These are phyloP conservation scores for Alternaria gansuensis DNA, from an alignment of 2,329 filamentous ascomycete genomes.

Conservation along the genomic window DNA sequence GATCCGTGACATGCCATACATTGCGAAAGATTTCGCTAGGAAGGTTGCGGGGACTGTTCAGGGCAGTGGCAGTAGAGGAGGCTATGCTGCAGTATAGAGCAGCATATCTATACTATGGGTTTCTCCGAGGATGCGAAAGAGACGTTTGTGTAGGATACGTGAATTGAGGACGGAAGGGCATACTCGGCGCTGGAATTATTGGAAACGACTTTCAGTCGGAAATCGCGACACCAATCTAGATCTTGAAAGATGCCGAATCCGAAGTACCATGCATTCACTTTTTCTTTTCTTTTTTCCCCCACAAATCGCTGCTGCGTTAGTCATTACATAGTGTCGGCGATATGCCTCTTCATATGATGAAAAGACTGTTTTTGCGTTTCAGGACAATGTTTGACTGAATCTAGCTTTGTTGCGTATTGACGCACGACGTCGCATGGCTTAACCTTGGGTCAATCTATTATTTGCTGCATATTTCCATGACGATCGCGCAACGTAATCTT, in stretches of 20 bases:
- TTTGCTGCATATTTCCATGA: neutral
- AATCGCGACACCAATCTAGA: neutral
- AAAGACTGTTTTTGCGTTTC: neutral
- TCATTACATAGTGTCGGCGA: neutral
- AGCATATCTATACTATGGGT: neutral
- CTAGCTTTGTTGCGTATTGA: neutral
- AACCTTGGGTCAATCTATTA: too few species aligned
- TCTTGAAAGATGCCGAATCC: neutral
- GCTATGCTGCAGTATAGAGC: conserved; percentile 86
- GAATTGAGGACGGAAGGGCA: neutral
- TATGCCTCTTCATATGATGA: neutral
- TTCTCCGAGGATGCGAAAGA: neutral
- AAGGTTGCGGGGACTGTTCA: conserved; percentile 84
- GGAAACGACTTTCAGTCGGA: neutral
- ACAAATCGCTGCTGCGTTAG: neutral
- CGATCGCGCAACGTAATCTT: neutral
- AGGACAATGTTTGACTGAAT: neutral
- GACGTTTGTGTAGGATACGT: neutral
- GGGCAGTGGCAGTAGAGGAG: conserved; percentile 82
- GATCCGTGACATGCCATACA: conserved; percentile 89
- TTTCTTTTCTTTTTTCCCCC: too few species aligned
- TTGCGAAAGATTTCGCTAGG: conserved; percentile 86
- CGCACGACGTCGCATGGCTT: neutral
- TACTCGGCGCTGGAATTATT: neutral
- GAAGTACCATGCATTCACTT: neutral